Base-by-base conservation (phyloP, 331 rosid species). In the Rosa hybrid region DNA sequence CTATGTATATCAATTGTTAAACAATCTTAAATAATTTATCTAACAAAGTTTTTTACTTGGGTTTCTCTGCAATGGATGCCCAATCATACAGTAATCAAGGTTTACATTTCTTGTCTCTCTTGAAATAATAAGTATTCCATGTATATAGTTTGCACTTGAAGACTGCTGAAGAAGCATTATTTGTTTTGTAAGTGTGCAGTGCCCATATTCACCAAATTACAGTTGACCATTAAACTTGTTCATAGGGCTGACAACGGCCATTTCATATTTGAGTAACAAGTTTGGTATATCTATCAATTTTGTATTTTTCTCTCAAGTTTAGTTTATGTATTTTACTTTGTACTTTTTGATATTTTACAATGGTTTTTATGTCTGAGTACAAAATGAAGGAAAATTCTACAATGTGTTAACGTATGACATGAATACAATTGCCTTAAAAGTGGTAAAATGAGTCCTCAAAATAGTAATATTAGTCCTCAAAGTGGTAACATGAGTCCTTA, bases 171-270 rank as follows among this genome's bases (percentile, higher is more conserved):
- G 54, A 38, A 48, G 38, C 46, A 68, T 77, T 16, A 49, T 60
- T 78, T 12, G 1, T 53, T 46, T 70, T 81, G 50, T 65, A 44
- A 75, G 69, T 72, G n/a, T 80, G 76, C 84, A 86, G 90, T 86
- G 90, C 75, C 84, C 87, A 18, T 84, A 86, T 86, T 86, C 50
- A 70, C 82, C 71, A 86, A 80, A 80, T 86, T 86, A 76, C 76
- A 81, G 72, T 53, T 86, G 64, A 81, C 87, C 20, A 79, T 86
- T 48, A 86, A 86, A 70, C 84, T 84, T 4, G 65, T 84, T 75
- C 80, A 86, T 50, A 78, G 39, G 74, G 82, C 87, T 45, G 90
- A 84, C 80, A 84, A 76, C 10, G 90, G 87, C 38, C 81, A 45
- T 34, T 34, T 34, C 38, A 34, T 34, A 34, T 34, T 34, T 34